Conservation (phyloP, 2,329 filamentous ascomycete genomes). For the Hypoxylon sp. region DNA sequence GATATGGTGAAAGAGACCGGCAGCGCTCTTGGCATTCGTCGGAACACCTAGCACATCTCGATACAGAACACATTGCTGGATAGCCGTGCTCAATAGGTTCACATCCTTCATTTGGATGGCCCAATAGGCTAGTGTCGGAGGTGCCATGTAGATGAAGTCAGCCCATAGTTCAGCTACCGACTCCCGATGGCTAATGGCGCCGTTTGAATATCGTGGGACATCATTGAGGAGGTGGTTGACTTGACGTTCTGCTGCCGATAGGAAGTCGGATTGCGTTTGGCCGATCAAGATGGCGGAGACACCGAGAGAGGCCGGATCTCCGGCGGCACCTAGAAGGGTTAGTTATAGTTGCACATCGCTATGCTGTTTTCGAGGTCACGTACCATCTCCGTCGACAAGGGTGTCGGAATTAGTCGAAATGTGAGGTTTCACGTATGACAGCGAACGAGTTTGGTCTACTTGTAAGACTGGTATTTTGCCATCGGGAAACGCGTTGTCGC, state of each 20-base stretch:
- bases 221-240: slow-evolving; percentile 57
- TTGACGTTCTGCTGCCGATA: slow-evolving; percentile 59
- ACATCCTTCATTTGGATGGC: slow-evolving; percentile 58
- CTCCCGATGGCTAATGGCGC: slow-evolving; percentile 64
- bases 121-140: slow-evolving; percentile 65
- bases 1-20: slow-evolving; percentile 62
- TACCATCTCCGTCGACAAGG: slow-evolving; percentile 49
- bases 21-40: slow-evolving; percentile 49
- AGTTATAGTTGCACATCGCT: background rate
- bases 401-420: slow-evolving; percentile 47
- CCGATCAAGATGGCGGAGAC: slow-evolving; percentile 62
- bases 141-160: slow-evolving; percentile 65
- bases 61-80: slow-evolving; percentile 60
- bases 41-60: slow-evolving; percentile 56
- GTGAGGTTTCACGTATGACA: slow-evolving; percentile 47
- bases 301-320: slow-evolving; percentile 62
- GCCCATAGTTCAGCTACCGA: slow-evolving; percentile 62
- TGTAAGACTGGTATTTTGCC: slow-evolving; percentile 56
- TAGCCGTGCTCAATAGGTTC: slow-evolving; percentile 54
- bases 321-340: slow-evolving; percentile 53
- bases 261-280: slow-evolving; percentile 53
- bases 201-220: slow-evolving; percentile 61
- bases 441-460: slow-evolving; percentile 46
- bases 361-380: background rate
- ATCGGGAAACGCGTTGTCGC: slow-evolving; percentile 51